Evolutionary conservation across 345 rosid species (phyloP).

Genomic region (Pistacia atlantica): DNA sequence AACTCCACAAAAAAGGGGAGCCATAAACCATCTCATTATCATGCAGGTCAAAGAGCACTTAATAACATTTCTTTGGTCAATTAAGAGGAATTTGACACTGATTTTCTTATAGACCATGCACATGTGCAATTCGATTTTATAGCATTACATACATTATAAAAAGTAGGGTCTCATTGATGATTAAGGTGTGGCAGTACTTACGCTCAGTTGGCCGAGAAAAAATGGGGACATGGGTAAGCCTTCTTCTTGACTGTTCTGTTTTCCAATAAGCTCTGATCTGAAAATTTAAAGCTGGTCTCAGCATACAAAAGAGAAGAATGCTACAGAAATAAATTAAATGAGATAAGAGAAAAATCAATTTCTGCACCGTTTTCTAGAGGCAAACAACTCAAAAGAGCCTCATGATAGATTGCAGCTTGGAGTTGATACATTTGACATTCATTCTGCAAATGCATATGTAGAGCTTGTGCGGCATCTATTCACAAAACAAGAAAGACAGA

Average conservation of each 20-base stretch:
- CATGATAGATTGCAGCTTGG: conserved; percentile 73
- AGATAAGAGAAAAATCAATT: conserved; percentile 11
- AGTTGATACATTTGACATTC: conserved; percentile 58
- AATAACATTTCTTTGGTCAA: not conserved
- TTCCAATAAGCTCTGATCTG: conserved; percentile 43
- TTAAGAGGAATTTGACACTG: too few relatives aligned
- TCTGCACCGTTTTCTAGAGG: conserved; percentile 45
- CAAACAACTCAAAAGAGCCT: conserved; percentile 58
- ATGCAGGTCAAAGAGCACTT: not conserved
- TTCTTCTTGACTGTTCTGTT: conserved; percentile 43
- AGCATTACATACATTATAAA: not conserved
- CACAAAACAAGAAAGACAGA: conserved; percentile 14
- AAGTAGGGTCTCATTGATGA: not conserved
- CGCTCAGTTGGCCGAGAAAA: conserved; percentile 86
- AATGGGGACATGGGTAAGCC: conserved; percentile 62
- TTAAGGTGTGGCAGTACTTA: conserved; percentile 39
- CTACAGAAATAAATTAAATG: not conserved
- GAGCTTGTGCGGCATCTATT: conserved; percentile 61
- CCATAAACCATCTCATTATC: not conserved
- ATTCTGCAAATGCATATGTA: conserved; percentile 63
- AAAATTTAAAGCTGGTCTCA: conserved; percentile 6
- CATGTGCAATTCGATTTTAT: not conserved
- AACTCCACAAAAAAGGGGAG: not conserved
- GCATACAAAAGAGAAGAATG: conserved; percentile 13
- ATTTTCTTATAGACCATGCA: not conserved